Conservation (phyloP, 805 yeast genomes). For the Cyberlindnera americana region DNA sequence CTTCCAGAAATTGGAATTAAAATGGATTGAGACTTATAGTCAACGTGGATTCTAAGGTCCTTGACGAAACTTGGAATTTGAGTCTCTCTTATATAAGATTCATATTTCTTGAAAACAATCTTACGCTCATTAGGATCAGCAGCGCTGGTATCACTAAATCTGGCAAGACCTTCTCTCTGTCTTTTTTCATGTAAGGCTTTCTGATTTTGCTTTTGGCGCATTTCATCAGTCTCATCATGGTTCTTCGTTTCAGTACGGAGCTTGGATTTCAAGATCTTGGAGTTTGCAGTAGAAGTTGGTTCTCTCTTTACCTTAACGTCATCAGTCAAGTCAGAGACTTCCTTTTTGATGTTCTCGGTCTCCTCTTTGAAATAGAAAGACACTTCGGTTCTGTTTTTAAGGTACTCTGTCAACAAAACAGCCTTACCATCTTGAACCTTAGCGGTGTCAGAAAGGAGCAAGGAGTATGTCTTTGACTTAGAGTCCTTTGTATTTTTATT, state of each 20-base stretch:
- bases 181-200: constrained; percentile 77
- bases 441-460: constrained; percentile 78
- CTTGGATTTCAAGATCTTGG: constrained; percentile 74
- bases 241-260: constrained; percentile 71
- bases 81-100: constrained; percentile 88
- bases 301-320: constrained; percentile 29
- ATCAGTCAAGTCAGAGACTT: constrained; percentile 40
- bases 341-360: constrained; percentile 40
- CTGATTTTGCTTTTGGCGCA: constrained; percentile 79
- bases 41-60: constrained; percentile 85
- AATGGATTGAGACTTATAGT: constrained; percentile 81
- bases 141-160: constrained; percentile 79
- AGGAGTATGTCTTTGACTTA: constrained; percentile 58
- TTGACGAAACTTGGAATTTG: constrained; percentile 83
- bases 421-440: constrained; percentile 60
- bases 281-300: constrained; percentile 33
- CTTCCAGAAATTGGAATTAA: constrained; percentile 90
- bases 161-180: constrained; percentile 79
- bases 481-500: constrained; percentile 43
- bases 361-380: constrained; percentile 82
- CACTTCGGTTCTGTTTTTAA: constrained; percentile 68
- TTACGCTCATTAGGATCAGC: constrained; percentile 54
- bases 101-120: constrained; percentile 86
- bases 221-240: constrained; percentile 74
- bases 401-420: constrained; percentile 65